These are phyloP conservation scores for Cercospora canescens DNA, from an alignment of 2,329 filamentous ascomycete species.

Conservation along the genomic window DNA sequence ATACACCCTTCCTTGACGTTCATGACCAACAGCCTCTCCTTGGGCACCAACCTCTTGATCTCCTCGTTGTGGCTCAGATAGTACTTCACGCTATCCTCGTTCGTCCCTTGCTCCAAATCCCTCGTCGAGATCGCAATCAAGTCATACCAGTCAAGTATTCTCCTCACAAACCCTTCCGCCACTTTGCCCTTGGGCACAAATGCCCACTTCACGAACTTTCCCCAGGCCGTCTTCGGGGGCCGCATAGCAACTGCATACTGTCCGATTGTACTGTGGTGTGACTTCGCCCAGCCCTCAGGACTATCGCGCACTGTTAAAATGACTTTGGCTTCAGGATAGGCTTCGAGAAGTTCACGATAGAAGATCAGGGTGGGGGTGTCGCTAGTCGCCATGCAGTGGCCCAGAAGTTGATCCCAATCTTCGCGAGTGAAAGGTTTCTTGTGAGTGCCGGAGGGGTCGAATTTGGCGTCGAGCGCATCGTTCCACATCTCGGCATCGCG, in stretches of 20 bases:
- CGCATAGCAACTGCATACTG: constrained; percentile 1
- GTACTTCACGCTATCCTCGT: constrained; percentile 3
- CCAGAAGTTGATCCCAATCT: constrained; percentile 37
- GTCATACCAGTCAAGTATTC: neutral
- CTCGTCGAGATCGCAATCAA: constrained; percentile 1
- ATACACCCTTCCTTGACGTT: constrained; percentile 17
- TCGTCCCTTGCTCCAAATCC: constrained; percentile 9
- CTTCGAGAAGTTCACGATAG: constrained; percentile 36
- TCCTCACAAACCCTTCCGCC: neutral
- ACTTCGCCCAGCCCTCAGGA: constrained; percentile 12
- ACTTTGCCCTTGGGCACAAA: constrained; percentile 2
- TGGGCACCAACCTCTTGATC: constrained; percentile 11
- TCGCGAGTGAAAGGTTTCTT: constrained; percentile 12
- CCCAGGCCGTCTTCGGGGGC: neutral
- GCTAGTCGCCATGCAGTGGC: constrained; percentile 34
- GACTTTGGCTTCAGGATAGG: constrained; percentile 42
- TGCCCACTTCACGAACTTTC: neutral
- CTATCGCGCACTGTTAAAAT: constrained; percentile 35
- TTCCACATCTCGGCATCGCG: constrained; percentile 26
- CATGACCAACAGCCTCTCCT: constrained; percentile 17
- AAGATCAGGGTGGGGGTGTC: constrained; percentile 38
- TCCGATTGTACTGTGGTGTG: constrained; percentile 6
- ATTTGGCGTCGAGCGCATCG: constrained; percentile 27
- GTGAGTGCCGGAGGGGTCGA: constrained; percentile 4
- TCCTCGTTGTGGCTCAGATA: constrained; percentile 10